phyloP scores from a whole-genome alignment of 306 rosid genomes.

The Lathyrus aphaca region DNA sequence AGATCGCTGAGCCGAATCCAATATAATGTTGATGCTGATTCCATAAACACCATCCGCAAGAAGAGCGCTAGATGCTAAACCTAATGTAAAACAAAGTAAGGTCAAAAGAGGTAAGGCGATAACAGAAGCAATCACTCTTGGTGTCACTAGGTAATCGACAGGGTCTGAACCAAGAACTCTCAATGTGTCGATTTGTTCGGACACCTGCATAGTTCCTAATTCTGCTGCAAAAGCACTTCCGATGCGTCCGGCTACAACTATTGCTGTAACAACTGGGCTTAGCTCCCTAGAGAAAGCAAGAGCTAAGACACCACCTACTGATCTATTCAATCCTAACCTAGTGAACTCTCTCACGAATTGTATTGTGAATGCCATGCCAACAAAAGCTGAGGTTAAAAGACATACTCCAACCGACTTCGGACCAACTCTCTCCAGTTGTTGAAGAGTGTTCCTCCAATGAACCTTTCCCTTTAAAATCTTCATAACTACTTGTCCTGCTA shows the following conservation, averaged over 20 bases:
- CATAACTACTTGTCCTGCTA: slow-evolving; percentile 83
- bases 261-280: slow-evolving; percentile 91
- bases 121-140: slow-evolving; percentile 83
- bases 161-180: slow-evolving; percentile 93
- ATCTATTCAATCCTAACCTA: slow-evolving; percentile 84
- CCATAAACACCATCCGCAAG: slow-evolving; percentile 88
- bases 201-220: slow-evolving; percentile 98
- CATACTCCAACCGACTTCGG: slow-evolving; percentile 93
- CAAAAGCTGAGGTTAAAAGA: slow-evolving; percentile 88
- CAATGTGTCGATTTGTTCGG: slow-evolving; percentile 90
- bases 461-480: slow-evolving; percentile 73
- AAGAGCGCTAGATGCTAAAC: slow-evolving; percentile 90
- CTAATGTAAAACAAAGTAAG: slow-evolving; percentile 79
- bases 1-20: slow-evolving; percentile 89
- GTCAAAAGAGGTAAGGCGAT: slow-evolving; percentile 87
- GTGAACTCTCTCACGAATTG: slow-evolving; percentile 97
- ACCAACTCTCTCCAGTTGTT: slow-evolving; percentile 91
- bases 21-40: slow-evolving; percentile 81
- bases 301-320: slow-evolving; percentile 95
- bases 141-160: slow-evolving; percentile 90
- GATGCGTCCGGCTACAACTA: slow-evolving; percentile 91
- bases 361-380: slow-evolving; percentile 96
- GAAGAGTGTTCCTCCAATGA: slow-evolving; percentile 91
- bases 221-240: slow-evolving; percentile 99
- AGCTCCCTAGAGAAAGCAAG: slow-evolving; percentile 96